Conservation (phyloP, 306 rosid species). For the Rosa multiflora region DNA sequence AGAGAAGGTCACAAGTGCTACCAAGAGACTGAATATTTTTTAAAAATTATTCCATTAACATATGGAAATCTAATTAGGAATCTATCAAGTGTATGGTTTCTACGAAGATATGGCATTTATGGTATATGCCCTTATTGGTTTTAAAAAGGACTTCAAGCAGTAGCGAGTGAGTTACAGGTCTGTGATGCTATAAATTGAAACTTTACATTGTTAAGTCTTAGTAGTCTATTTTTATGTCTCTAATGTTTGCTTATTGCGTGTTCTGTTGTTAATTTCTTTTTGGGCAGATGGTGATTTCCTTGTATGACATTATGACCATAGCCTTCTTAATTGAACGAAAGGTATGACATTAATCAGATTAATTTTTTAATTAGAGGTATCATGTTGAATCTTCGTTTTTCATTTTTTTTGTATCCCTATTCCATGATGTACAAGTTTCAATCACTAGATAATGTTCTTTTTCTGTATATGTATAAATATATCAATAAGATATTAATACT, state of each 20-base stretch:
- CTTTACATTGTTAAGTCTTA: background rate
- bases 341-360: background rate
- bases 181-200: background rate
- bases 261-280: background rate
- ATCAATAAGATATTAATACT: background rate
- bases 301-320: background rate
- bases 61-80: background rate
- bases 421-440: background rate
- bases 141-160: background rate
- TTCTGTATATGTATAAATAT: too few relatives aligned
- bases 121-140: background rate
- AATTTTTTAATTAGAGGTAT: background rate
- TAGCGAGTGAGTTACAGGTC: background rate
- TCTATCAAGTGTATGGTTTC: background rate
- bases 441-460: background rate
- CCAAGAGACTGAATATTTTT: background rate
- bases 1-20: background rate
- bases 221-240: background rate
- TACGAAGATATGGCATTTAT: background rate
- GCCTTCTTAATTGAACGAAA: background rate
- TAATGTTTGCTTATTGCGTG: background rate
- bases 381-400: background rate
- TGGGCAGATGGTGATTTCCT: background rate
- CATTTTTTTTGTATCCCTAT: background rate
- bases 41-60: background rate